These are phyloP conservation scores for Trypanosoma scelopori DNA, from an alignment of 208 protist species.

Conservation along the genomic window DNA sequence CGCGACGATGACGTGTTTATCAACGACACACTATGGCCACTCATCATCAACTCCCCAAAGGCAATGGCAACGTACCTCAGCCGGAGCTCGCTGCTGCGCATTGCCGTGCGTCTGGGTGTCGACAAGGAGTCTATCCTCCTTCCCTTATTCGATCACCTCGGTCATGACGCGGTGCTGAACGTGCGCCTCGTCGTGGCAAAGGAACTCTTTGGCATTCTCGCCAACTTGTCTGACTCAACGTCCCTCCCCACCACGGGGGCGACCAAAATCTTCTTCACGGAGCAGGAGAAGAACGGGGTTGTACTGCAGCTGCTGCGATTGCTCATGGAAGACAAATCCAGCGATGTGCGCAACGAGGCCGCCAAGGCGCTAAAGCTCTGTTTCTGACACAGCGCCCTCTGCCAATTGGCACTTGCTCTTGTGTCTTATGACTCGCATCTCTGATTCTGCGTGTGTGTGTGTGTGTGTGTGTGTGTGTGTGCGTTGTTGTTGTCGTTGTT, in stretches of 20 bases:
- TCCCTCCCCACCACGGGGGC: not conserved
- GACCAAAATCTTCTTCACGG: conserved; percentile 37
- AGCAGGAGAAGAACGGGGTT: conserved; percentile 70
- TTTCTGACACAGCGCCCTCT: conserved; percentile 33
- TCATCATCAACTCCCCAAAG: conserved; percentile 43
- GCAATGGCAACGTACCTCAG: conserved; percentile 77
- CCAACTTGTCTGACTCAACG: conserved; percentile 1
- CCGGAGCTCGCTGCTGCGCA: conserved; percentile 62
- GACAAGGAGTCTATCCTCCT: conserved; percentile 67
- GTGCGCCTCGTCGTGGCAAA: conserved; percentile 80
- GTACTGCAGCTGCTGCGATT: conserved; percentile 63
- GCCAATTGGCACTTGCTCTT: conserved; percentile 8
- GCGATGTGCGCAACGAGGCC: conserved; percentile 77
- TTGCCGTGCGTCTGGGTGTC: conserved; percentile 68
- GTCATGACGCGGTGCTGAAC: conserved; percentile 71
- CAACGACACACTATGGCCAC: conserved; percentile 75
- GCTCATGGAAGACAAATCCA: conserved; percentile 67
- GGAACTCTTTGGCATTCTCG: conserved; percentile 55
- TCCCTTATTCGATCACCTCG: conserved; percentile 69
- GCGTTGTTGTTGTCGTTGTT: too few species aligned
- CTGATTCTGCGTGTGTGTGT: not conserved
- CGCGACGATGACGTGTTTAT: conserved; percentile 43
- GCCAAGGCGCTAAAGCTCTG: conserved; percentile 73
- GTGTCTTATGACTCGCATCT: conserved; percentile 6
- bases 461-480: too few species aligned